Base-by-base conservation (phyloP, 2,329 filamentous ascomycete species). In the Xylaria sp. region DNA sequence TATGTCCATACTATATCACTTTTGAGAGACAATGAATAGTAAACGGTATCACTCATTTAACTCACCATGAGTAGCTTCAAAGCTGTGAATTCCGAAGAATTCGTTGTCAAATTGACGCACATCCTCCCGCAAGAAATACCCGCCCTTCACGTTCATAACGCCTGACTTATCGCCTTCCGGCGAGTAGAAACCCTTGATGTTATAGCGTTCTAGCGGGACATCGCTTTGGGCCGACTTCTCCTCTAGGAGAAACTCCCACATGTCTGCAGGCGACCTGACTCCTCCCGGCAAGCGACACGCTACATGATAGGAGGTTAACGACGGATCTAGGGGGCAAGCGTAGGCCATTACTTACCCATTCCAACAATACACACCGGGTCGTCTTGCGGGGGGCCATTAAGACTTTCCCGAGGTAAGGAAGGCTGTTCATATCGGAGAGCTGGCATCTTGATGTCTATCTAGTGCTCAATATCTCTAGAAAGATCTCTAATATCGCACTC, bases 101-200 rank as follows among this genome's bases (percentile, higher is more conserved):
- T n/a, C 10, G 17, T 65, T 64, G 10, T 67, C 62, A n/a, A 67
- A 61, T 4, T 38, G 13, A 2, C 64, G 62, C 1, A 61, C 23
- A 44, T 67, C 64, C 25, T 67, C 47, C 1, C 70, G 21, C 0
- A 76, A 21, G 13, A 74, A 68, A 54, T 73, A 69, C 0, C 67
- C 70, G 0, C 69, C 69, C 0, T 31, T n/a, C 0, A 54, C 27
- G 4, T 40, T 29, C 23, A 62, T 59, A 6, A 9, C 29, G 0
- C 67, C 61, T 0, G 58, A 11, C 1, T 60, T 38, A 15, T 47
- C 29, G 6, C 23, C 43, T 2, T 64, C 38, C 1, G 52, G 37
- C 4, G 60, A 48, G 33, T 70, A 62, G 27, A 64, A 70, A 1
- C 64, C 66, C 2, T 61, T 33, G 1, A 60, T 44, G 15, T 68